A percentile compares a stretch with the other conserved stretches of the same genome.
Evolutionary conservation across 139 green algal species (phyloP).

Genomic region (Tetraselmis striata): DNA sequence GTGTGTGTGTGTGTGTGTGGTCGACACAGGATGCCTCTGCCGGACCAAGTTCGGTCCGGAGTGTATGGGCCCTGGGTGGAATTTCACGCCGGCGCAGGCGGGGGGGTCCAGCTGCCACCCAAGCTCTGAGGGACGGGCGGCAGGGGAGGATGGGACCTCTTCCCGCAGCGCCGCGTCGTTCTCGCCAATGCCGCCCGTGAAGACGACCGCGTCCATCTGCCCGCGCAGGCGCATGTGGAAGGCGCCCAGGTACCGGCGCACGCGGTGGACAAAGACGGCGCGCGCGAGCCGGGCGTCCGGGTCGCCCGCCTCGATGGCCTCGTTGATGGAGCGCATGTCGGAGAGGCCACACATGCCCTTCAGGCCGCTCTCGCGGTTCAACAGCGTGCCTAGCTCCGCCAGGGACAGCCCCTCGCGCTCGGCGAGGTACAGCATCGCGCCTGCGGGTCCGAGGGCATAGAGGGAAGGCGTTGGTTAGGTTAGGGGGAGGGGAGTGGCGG

Average conservation of each 20-base stretch:
- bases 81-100: no score
- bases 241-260: conserved; percentile 81
- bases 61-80: no score
- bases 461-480: no score
- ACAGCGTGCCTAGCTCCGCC: neutral
- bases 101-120: no score
- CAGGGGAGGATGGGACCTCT: no score
- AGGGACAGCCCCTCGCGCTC: neutral
- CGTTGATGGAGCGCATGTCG: conserved; percentile 49
- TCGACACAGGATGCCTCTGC: no score
- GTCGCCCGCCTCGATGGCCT: conserved; percentile 41
- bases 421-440: neutral
- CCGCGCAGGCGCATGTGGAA: conserved; percentile 69
- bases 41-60: no score
- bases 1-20: no score
- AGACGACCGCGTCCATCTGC: conserved; percentile 77
- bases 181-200: conserved; percentile 76
- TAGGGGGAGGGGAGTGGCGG: no score
- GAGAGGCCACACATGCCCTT: conserved; percentile 47
- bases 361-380: neutral
- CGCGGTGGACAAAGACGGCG: conserved; percentile 69
- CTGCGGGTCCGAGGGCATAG: no score
- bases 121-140: no score
- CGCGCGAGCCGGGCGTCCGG: conserved; percentile 54
- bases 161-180: conserved; percentile 47